Evolutionary conservation across 495 filamentous ascomycete genomes (phyloP).

Genomic region (Evansstolkia leycettana): DNA sequence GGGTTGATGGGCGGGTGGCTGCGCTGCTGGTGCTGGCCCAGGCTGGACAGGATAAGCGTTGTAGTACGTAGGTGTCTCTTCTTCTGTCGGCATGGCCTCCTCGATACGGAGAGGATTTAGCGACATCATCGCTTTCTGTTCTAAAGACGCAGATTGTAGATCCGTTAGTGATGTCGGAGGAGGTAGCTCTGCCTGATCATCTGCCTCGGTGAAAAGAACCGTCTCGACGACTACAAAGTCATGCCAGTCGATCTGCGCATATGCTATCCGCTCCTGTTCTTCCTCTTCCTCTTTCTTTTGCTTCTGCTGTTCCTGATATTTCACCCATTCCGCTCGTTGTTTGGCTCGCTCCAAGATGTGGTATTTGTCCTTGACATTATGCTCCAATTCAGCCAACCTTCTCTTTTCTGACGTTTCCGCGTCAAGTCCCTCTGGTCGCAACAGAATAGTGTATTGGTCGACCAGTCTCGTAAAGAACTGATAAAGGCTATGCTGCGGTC

Average conservation of each 20-base stretch:
- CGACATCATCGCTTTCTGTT: slow-evolving; percentile 85
- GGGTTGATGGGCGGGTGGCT: slow-evolving; percentile 11
- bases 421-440: slow-evolving; percentile 53
- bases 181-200: slow-evolving; percentile 77
- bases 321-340: slow-evolving; percentile 75
- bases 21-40: slow-evolving; percentile 11
- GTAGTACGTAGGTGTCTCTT: slow-evolving; percentile 45
- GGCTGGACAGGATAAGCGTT: slow-evolving; percentile 33
- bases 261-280: slow-evolving; percentile 73
- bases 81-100: slow-evolving; percentile 84
- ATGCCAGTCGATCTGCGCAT: slow-evolving; percentile 93
- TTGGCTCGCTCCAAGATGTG: slow-evolving; percentile 69
- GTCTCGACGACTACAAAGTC: slow-evolving; percentile 96
- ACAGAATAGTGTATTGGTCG: slow-evolving; percentile 83
- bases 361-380: slow-evolving; percentile 68
- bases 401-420: slow-evolving; percentile 57
- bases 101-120: slow-evolving; percentile 79
- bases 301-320: slow-evolving; percentile 75
- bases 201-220: slow-evolving; percentile 80
- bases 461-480: slow-evolving; percentile 86
- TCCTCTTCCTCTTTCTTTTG: slow-evolving; percentile 79
- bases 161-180: slow-evolving; percentile 82
- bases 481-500: slow-evolving; percentile 89
- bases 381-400: slow-evolving; percentile 59
- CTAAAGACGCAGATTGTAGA: slow-evolving; percentile 83